These are phyloP conservation scores for Betula pendula DNA, from an alignment of 306 rosid species.

Conservation along the genomic window DNA sequence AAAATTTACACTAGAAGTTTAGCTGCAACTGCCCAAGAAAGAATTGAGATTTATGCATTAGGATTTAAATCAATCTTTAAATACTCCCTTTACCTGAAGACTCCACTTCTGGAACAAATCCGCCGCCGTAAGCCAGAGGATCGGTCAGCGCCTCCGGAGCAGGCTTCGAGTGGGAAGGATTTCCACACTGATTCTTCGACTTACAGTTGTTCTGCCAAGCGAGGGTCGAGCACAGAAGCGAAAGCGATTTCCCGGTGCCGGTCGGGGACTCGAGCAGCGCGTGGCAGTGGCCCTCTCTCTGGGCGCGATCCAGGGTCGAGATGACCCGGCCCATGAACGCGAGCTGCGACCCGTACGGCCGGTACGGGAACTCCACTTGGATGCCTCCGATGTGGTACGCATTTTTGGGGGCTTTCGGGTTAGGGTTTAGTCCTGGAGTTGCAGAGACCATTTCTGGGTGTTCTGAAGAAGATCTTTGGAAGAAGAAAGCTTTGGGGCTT, in stretches of 20 bases:
- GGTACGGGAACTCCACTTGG: conserved; percentile 81
- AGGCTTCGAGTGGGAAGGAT: conserved; percentile 43
- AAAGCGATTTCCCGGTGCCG: conserved; percentile 91
- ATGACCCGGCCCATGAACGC: conserved; percentile 88
- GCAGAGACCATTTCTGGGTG: conserved; percentile 45
- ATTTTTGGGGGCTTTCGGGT: conserved; percentile 44
- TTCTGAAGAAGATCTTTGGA: background rate
- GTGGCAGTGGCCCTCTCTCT: conserved; percentile 83
- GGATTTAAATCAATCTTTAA: background rate
- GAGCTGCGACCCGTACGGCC: conserved; percentile 87
- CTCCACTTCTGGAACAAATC: conserved; percentile 64
- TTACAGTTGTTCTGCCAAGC: conserved; percentile 81
- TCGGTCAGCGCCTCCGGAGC: conserved; percentile 58
- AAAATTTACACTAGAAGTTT: background rate
- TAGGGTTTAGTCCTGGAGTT: conserved; percentile 33
- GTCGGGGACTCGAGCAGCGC: conserved; percentile 95
- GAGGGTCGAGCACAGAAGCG: conserved; percentile 84
- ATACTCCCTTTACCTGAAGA: conserved; percentile 39
- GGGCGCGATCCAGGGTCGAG: conserved; percentile 82
- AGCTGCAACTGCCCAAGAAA: no score
- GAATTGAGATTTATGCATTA: no score
- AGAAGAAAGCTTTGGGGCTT: background rate
- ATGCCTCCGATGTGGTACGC: conserved; percentile 81
- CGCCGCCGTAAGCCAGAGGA: conserved; percentile 77
- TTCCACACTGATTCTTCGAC: conserved; percentile 29